Percentiles rank a stretch among this genome's conserved stretches.
Conservation (phyloP, 140 eudicot species). For the Oenanthe javanica region DNA sequence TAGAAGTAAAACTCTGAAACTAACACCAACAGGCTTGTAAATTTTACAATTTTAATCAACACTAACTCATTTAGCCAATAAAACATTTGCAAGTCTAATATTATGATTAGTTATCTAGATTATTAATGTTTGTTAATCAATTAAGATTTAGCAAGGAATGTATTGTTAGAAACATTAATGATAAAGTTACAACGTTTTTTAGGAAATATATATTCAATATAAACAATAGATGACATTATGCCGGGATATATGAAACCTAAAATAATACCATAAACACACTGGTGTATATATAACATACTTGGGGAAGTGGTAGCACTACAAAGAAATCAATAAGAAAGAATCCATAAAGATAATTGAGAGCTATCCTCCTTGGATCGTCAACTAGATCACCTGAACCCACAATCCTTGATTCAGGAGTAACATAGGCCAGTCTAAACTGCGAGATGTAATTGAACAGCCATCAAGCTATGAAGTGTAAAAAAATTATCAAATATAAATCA, state of each 20-base stretch:
- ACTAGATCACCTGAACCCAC: constrained; percentile 90
- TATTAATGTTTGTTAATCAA: background rate
- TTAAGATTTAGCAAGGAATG: background rate
- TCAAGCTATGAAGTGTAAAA: background rate
- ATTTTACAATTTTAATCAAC: background rate
- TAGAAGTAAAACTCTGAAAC: background rate
- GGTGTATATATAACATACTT: constrained; percentile 25
- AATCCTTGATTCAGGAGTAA: constrained; percentile 88
- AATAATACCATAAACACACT: background rate
- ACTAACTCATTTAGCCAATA: background rate
- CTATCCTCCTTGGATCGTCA: constrained; percentile 65
- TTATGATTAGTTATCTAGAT: background rate
- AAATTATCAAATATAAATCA: background rate
- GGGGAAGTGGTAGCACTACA: constrained; percentile 82
- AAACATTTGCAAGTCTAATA: background rate
- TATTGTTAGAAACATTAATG: background rate
- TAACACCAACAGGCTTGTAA: background rate
- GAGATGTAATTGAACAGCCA: background rate
- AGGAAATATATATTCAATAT: no score
- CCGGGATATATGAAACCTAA: background rate
- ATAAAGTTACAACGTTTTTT: background rate
- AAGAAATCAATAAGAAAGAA: constrained; percentile 60
- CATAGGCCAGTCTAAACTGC: constrained; percentile 86
- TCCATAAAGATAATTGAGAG: constrained; percentile 51
- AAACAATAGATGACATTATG: background rate